phyloP scores from a whole-genome alignment of 2,329 filamentous ascomycete genomes.

The Exophiala viscosa region DNA sequence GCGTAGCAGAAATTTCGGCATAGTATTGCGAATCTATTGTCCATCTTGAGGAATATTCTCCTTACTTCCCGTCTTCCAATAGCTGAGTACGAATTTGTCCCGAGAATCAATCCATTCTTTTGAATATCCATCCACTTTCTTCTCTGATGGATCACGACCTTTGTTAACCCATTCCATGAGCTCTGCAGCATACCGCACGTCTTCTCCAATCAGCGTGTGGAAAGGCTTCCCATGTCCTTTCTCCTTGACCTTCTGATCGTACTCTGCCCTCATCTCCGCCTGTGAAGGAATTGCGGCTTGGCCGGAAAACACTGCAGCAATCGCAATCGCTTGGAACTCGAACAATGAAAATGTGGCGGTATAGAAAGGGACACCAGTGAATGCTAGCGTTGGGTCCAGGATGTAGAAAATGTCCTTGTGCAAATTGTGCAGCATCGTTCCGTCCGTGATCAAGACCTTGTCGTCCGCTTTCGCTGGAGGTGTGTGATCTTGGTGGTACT shows the following conservation, averaged over 20 bases:
- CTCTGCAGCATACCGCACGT: constrained; percentile 34
- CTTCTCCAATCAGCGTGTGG: constrained; percentile 34
- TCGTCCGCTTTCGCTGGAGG: constrained; percentile 49
- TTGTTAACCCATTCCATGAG: constrained; percentile 36
- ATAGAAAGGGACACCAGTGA: constrained; percentile 64
- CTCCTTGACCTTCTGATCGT: constrained; percentile 25
- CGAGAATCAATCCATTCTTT: constrained; percentile 6
- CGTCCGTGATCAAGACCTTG: constrained; percentile 58
- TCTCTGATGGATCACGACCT: neutral
- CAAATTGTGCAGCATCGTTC: constrained; percentile 61
- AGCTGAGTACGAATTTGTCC: neutral
- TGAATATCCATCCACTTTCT: constrained; percentile 5
- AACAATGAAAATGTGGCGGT: constrained; percentile 66
- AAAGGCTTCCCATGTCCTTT: constrained; percentile 35
- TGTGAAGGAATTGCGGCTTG: constrained; percentile 46
- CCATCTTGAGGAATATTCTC: too few species aligned
- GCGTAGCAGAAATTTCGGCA: too few species aligned
- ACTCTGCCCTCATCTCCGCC: constrained; percentile 37
- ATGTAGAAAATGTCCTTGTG: constrained; percentile 71
- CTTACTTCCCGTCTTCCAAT: neutral
- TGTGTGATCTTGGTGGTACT: constrained; percentile 48
- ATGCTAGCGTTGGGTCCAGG: constrained; percentile 59
- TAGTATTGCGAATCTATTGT: too few species aligned
- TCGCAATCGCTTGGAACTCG: constrained; percentile 63
- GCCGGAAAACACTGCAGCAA: constrained; percentile 56